Evolutionary conservation across 495 filamentous ascomycete genomes (phyloP), one percentile per base, ranked within the genome.

Genomic region (Aspergillus olivimuriae): DNA sequence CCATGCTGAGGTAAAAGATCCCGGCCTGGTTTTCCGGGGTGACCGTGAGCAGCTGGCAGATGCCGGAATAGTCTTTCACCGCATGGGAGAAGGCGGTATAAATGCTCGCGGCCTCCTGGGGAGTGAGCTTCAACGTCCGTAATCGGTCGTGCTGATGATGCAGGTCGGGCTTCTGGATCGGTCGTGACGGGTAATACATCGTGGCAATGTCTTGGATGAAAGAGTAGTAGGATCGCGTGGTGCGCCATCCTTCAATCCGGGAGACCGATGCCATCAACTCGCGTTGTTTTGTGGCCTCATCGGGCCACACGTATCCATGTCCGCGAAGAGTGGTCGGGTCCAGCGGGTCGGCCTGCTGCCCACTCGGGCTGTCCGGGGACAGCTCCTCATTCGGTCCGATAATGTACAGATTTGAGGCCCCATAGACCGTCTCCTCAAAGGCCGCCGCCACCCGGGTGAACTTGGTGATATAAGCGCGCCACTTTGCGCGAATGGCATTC

Each of bases 401-500:
- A 35, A 94, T 86, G 57, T 90, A 89, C n/a, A 98, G 73, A 19
- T 90, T 86, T 38, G 83, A 88, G 14, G 85, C 85, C 14, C 92
- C 94, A 51, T 91, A 96, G 4, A 99, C 92, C 19, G 78, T 79
- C 63, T 97, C 92, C 60, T 99, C 92, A 52, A 97, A 97, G 10
- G 88, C 88, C 1, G 92, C 89, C 4, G 92, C 83, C 26, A 97
- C 81, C 12, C 91, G 81, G 4, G 87, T 88, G 65, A 99, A 97
- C 56, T 88, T 89, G 39, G 82, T 70, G 11, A 96, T 81, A 78
- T 90, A 97, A 37, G 85, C 82, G 10, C 89, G 75, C 84, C 87
- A 96, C 68, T 89, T 95, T 17, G 85, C 79, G 15, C 92, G 77
- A 43, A 99, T 84, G 2, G 87, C 89, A 39, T 84, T 83, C 61